Evolutionary conservation across 441 rosid species (phyloP), one percentile per base, ranked within the genome.

Genomic region (Lepidium campestre): DNA sequence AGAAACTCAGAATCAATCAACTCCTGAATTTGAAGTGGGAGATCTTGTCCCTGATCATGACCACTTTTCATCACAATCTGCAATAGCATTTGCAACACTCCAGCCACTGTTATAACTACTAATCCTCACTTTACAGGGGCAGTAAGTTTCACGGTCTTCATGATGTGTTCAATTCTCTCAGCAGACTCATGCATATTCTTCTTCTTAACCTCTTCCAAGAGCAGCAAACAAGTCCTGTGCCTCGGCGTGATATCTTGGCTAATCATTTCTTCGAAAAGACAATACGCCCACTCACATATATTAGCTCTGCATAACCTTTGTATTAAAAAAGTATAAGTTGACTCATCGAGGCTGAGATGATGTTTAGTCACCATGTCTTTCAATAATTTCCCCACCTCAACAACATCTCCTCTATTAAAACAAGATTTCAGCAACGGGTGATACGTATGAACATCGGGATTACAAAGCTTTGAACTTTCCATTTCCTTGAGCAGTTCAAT

Each of bases 261-360:
- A 53, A 85, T 79, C 96, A 90, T 90, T 74, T 85, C 96, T 34
- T 86, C 83, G 57, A 90, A 90, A 32, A 93, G 62, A 18, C 57
- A 62, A 67, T 78, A 88, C 46, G 97, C 97, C 94, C 88, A 78
- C 68, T 85, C 85, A 57, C 77, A 76, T 49, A 69, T 77, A 60
- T 81, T 66, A 53, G 85, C 84, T 75, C 82, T 78, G 64, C 89
- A 85, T 9, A 92, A 82, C 45, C 96, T 88, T 59, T 90, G 98
- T 75, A 90, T 83, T 70, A 90, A 44, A 64, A 90, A 89, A 1
- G 85, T 74, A 74, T 93, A 88, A 14, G 86, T 75, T 13, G 93
- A 81, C 42, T 78, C 39, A 76, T 93, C 94, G 53, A 88, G 80
- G 68, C 94, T 90, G n/a, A 87, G 85, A 50, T 87, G 84, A 71